Conservation (phyloP, 1,284 basidiomycete species). For the Pseudozyma hubeiensis region DNA sequence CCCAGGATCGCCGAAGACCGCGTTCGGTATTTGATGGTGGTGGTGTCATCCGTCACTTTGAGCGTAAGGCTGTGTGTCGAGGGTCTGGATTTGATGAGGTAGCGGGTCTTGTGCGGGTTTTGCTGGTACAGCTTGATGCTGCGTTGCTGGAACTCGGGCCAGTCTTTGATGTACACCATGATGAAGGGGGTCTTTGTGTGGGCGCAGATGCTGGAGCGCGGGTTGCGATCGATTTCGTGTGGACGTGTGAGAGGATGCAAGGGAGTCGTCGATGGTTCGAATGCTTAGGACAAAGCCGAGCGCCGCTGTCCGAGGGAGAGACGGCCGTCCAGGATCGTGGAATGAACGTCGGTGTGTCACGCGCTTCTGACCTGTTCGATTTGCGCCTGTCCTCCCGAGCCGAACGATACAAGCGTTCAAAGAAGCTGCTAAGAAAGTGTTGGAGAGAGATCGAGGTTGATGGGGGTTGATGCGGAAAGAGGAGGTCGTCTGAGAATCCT, state of each 20-base stretch:
- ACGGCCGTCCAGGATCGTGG: too few relatives aligned
- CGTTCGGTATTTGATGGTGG: slow-evolving; percentile 86
- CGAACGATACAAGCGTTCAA: background rate
- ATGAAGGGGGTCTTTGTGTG: background rate
- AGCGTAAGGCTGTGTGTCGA: slow-evolving; percentile 51
- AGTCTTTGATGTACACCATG: slow-evolving; percentile 63
- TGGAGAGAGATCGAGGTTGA: background rate
- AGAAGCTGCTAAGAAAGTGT: too few relatives aligned
- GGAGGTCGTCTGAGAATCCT: slow-evolving; percentile 13
- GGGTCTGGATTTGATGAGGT: slow-evolving; percentile 57
- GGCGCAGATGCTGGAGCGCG: background rate
- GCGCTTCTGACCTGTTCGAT: too few relatives aligned
- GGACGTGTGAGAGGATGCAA: too few relatives aligned
- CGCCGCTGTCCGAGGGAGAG: too few relatives aligned
- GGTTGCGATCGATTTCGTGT: too few relatives aligned
- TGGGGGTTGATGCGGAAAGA: background rate
- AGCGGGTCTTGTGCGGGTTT: slow-evolving; percentile 50
- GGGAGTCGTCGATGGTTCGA: too few relatives aligned
- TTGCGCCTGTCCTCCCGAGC: too few relatives aligned
- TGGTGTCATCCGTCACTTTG: slow-evolving; percentile 62
- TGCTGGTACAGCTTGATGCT: slow-evolving; percentile 51
- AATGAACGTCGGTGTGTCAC: too few relatives aligned
- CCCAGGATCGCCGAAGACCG: slow-evolving; percentile 91
- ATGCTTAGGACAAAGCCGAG: too few relatives aligned
- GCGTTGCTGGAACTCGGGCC: slow-evolving; percentile 57